Conservation (phyloP, 1,284 basidiomycete genomes). For the Ganoderma sinense region DNA sequence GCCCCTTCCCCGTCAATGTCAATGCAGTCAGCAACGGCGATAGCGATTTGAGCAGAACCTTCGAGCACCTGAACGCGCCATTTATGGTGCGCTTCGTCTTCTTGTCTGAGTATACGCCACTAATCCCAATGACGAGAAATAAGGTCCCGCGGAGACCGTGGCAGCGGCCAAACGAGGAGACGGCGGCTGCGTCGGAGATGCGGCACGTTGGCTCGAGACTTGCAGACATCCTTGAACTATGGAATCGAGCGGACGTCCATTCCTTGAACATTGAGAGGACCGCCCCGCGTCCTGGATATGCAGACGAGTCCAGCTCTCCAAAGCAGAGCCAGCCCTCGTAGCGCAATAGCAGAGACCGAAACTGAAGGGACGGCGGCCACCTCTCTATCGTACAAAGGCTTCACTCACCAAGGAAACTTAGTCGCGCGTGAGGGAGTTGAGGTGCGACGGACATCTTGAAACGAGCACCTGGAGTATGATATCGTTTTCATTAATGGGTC, state of each 20-base stretch:
- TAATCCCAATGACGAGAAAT: conserved; percentile 39
- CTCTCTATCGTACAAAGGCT: neutral
- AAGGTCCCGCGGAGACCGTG: conserved; percentile 52
- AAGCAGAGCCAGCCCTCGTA: neutral
- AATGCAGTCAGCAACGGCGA: conserved; percentile 11
- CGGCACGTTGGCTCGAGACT: neutral
- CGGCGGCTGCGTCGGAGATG: neutral
- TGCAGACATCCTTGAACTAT: neutral
- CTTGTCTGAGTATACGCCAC: conserved; percentile 32
- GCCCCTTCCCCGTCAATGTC: conserved; percentile 21
- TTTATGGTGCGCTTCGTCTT: conserved; percentile 49
- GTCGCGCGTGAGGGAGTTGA: no score
- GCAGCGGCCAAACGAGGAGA: conserved; percentile 26
- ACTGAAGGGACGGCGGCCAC: neutral
- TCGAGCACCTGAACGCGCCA: conserved; percentile 56
- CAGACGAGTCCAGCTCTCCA: conserved; percentile 39
- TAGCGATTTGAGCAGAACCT: conserved; percentile 29
- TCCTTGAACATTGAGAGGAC: neutral
- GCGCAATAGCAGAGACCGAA: neutral
- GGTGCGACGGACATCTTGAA: no score
- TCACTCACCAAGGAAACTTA: neutral
- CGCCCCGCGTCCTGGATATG: conserved; percentile 44
- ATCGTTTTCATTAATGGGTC: no score
- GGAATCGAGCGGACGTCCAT: conserved; percentile 13
- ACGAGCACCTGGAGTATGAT: no score